Base-by-base conservation (phyloP, 1,284 basidiomycete genomes). In the Puccinia triticina region DNA sequence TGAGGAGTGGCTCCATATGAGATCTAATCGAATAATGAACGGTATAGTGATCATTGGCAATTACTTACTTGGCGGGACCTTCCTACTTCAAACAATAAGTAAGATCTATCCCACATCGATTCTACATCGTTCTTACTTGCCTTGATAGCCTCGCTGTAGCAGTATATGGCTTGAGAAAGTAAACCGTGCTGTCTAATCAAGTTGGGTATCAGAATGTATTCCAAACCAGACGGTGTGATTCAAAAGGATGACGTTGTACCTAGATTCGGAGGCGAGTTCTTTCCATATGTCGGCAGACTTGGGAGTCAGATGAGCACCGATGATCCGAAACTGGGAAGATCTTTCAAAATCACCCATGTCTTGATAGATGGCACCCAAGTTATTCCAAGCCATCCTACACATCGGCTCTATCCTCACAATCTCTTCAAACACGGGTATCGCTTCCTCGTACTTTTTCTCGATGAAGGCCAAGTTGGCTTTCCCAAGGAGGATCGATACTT, bases 401-500 rank as follows among this genome's bases (percentile, higher is more conserved):
- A 93, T 91, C 1, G 95, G 94, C 87, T 98, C 96, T 82, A 96
- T 94, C 12, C 94, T 91, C 82, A 98, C 95, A 84, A 98, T 93
- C 86, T 98, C 94, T 86, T 93, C 91, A 90, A 96, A 93, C 66
- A 92, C 90, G 32, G 91, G 90, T 50, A 94, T 92, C 0, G 94
- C 92, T 84, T 92, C 90, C 0, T 89, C 88, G 26, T 92, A 88
- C 83, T 94, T 88, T 75, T 89, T 90, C 84, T 93, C 91, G 74
- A 95, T 91, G 87, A 94, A 98, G 0, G 92, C 92, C 85, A 93
- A 91, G 86, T 96, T 97, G 37, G 94, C 96, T 83, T 93, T 91
- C 23, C 94, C 93, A 64, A 98, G 90, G 7, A 96, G 88, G 0
- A 90, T 89, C 82, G 91, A 90, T 23, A 96, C 94, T 88, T 98